Evolutionary conservation across 495 filamentous ascomycete genomes (phyloP), one percentile per base, ranked within the genome.

Genomic region (Neurospora discreta): DNA sequence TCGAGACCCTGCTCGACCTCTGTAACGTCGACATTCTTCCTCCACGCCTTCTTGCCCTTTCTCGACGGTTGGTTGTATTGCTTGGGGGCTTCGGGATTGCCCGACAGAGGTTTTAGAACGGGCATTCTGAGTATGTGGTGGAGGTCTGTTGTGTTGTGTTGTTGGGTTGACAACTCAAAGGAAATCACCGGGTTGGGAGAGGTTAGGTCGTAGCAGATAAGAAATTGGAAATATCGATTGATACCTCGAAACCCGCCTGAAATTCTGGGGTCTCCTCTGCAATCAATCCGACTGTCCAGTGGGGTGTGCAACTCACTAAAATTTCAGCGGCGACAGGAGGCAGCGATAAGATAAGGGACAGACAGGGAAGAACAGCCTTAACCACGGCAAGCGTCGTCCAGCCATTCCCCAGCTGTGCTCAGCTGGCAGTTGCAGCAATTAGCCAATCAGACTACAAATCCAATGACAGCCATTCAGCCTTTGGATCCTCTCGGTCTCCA

Each of bases 1-100:
- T 96, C 91, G 60, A 99, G 88, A 60, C 96, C 95, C 73, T 90
- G 84, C 74, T 93, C 87, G 33, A 99, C 86, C 70, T 95, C 90
- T 16, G 92, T 89, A 68, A 98, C 86, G 81, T 99, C 93, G 77
- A 98, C 92, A 84, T 99, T 96, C 81, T 98, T 99, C 75, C 95
- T 87, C 95, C 95, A 99, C 23, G 95, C 95, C 82, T 94, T 97
- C 84, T 99, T 99, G 73, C 95, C 95, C 81, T 98, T 99, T 77
- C 95, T 87, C 13, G 94, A 97, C 52, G 94, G 90, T 80, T 98
- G 95, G 74, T 90, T 94, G 78, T 84, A 82, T 58, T 87, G 85
- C 68, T 83, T 77, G 58, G 86, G 86, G 20, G 82, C 83, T 9
- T 81, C 78, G 73, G 82, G 79, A 78, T 85, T 68, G 30, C 76